Conservation (phyloP, 495 filamentous ascomycete genomes). For the Penicillium turbatum region DNA sequence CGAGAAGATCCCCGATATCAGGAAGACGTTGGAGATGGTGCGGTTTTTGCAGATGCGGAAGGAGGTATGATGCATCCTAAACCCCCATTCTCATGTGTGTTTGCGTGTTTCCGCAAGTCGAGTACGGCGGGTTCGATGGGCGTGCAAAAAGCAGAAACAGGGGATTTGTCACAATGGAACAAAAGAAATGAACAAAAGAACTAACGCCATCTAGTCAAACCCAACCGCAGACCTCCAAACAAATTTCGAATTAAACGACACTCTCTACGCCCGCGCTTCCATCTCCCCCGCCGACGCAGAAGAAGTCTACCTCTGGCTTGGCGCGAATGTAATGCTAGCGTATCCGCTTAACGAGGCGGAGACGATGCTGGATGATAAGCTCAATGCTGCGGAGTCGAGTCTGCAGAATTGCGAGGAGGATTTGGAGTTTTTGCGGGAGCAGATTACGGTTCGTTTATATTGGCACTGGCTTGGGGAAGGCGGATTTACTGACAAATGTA, state of each 20-base stretch:
- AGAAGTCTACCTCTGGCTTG: slow-evolving; percentile 96
- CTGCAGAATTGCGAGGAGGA: slow-evolving; percentile 90
- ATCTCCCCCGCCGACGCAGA: slow-evolving; percentile 78
- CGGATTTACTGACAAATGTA: neutral
- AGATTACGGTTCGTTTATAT: slow-evolving; percentile 75
- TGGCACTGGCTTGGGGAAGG: neutral
- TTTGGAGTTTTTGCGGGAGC: slow-evolving; percentile 89
- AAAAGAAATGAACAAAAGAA: too few species aligned
- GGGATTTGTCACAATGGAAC: too few species aligned
- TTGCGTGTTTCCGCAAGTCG: too few species aligned
- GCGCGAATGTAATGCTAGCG: slow-evolving; percentile 95
- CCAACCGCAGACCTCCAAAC: slow-evolving; percentile 59
- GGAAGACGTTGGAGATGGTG: slow-evolving; percentile 95
- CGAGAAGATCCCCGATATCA: slow-evolving; percentile 96
- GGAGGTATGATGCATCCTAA: slow-evolving; percentile 18
- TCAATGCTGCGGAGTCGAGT: slow-evolving; percentile 72
- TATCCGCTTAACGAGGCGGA: slow-evolving; percentile 88
- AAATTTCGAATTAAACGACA: slow-evolving; percentile 95
- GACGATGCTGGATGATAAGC: slow-evolving; percentile 70
- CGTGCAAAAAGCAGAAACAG: neutral
- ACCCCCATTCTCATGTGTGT: too few species aligned
- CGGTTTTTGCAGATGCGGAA: slow-evolving; percentile 62
- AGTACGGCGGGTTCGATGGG: too few species aligned
- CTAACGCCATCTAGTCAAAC: slow-evolving; percentile 12
- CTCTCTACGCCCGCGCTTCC: slow-evolving; percentile 81